Evolutionary conservation across 306 rosid species (phyloP).

Genomic region (Canavalia gladiata): DNA sequence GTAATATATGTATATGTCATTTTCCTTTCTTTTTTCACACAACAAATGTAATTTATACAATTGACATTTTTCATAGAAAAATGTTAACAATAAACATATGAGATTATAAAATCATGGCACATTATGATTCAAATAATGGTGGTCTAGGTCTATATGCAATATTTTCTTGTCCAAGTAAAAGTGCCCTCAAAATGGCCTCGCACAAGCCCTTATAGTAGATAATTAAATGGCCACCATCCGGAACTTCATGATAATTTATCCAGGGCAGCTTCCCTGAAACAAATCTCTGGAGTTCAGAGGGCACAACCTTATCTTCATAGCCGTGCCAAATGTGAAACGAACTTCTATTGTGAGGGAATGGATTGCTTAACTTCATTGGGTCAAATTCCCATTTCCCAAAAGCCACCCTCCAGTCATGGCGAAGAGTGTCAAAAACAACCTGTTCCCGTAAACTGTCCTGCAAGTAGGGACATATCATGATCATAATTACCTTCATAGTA

Average conservation of each 20-base stretch:
- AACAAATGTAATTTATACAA: conserved; percentile 51
- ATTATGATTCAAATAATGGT: conserved; percentile 48
- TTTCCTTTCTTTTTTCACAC: conserved; percentile 10
- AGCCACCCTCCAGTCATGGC: conserved; percentile 77
- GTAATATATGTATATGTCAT: conserved; percentile 37
- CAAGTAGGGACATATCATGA: conserved; percentile 25
- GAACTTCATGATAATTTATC: conserved; percentile 90
- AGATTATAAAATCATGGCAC: conserved; percentile 5
- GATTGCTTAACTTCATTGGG: conserved; percentile 75
- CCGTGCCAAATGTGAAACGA: conserved; percentile 94
- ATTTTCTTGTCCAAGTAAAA: conserved; percentile 85
- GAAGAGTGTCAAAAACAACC: conserved; percentile 79
- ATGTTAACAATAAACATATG: conserved; percentile 26
- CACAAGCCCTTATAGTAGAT: conserved; percentile 80
- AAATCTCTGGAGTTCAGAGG: conserved; percentile 80
- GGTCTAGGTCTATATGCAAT: conserved; percentile 57
- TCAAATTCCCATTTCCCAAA: conserved; percentile 90
- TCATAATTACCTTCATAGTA: conserved; percentile 12
- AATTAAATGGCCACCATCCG: conserved; percentile 91
- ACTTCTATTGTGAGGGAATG: conserved; percentile 63
- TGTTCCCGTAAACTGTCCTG: conserved; percentile 73
- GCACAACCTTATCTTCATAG: conserved; percentile 90
- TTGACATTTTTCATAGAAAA: conserved; percentile 31
- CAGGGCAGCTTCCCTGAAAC: conserved; percentile 83
- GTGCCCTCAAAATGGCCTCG: conserved; percentile 83